These are phyloP conservation scores for Claviceps humidiphila DNA, from an alignment of 2,329 filamentous ascomycete species.

Conservation along the genomic window DNA sequence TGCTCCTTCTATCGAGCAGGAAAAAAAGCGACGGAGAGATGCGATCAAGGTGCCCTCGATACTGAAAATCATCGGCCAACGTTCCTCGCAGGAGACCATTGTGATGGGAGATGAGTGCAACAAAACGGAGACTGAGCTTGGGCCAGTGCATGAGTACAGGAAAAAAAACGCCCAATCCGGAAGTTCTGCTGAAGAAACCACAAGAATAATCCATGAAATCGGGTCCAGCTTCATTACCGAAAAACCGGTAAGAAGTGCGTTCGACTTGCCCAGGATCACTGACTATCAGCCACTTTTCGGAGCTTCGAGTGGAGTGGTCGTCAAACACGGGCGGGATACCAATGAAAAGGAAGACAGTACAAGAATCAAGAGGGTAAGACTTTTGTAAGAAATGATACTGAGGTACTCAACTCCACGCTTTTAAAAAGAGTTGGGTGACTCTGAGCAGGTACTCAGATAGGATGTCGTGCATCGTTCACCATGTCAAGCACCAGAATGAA, in stretches of 20 bases:
- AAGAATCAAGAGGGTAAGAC: background rate
- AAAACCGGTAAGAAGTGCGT: background rate
- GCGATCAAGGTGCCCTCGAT: constrained; percentile 20
- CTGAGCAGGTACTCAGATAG: background rate
- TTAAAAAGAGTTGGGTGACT: background rate
- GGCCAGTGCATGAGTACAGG: constrained; percentile 13
- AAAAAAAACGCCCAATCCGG: constrained; percentile 7
- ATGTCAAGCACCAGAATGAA: background rate
- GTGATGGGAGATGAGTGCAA: background rate
- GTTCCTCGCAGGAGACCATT: constrained; percentile 6
- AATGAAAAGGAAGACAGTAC: background rate
- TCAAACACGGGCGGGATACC: background rate
- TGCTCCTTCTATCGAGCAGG: constrained; percentile 22
- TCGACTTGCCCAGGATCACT: constrained; percentile 3
- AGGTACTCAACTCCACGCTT: background rate
- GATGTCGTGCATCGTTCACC: background rate
- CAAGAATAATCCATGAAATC: constrained; percentile 16
- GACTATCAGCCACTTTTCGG: background rate
- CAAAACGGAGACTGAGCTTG: constrained; percentile 7
- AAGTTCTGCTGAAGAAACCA: constrained; percentile 4
- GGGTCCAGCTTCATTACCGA: constrained; percentile 11
- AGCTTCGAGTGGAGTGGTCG: background rate
- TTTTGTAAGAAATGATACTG: background rate
- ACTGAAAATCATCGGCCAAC: constrained; percentile 13
- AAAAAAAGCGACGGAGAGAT: constrained; percentile 22